Conservation (phyloP, 441 rosid genomes). For the Brassica hybrid region DNA sequence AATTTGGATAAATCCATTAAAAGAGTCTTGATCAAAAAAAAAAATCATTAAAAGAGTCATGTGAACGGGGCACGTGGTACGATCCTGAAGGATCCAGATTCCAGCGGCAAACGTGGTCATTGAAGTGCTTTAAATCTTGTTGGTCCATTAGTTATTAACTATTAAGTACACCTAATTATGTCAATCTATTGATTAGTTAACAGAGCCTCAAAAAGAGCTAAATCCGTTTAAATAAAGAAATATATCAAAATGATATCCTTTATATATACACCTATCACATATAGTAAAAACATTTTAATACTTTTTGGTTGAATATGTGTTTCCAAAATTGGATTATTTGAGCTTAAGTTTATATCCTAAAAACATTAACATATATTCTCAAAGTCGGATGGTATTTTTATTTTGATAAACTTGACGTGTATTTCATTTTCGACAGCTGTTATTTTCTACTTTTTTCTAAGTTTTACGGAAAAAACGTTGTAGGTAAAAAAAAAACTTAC, state of each 20-base stretch:
- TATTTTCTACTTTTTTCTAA: slow-evolving; percentile 1
- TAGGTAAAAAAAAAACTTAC: slow-evolving; percentile 44
- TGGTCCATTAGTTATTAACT: background rate
- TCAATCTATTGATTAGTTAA: slow-evolving; percentile 1
- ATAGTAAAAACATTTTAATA: background rate
- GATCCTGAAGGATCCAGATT: slow-evolving; percentile 11
- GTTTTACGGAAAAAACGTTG: background rate
- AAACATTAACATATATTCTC: background rate
- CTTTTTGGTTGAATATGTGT: background rate
- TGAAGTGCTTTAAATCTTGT: background rate
- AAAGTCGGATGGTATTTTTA: background rate
- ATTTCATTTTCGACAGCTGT: slow-evolving; percentile 24
- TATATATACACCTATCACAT: background rate
- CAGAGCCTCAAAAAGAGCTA: background rate
- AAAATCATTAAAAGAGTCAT: slow-evolving; percentile 21
- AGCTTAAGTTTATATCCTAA: background rate
- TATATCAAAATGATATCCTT: background rate
- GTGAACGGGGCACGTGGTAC: slow-evolving; percentile 40
- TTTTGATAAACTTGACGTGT: background rate
- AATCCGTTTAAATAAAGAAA: background rate
- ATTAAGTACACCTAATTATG: slow-evolving; percentile 9
- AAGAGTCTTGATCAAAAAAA: too few relatives aligned
- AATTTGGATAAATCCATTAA: background rate
- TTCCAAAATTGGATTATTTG: background rate
- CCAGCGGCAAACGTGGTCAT: slow-evolving; percentile 15